phyloP scores from a whole-genome alignment of 2,329 filamentous ascomycete genomes.

The Aspergillus phoenicis region DNA sequence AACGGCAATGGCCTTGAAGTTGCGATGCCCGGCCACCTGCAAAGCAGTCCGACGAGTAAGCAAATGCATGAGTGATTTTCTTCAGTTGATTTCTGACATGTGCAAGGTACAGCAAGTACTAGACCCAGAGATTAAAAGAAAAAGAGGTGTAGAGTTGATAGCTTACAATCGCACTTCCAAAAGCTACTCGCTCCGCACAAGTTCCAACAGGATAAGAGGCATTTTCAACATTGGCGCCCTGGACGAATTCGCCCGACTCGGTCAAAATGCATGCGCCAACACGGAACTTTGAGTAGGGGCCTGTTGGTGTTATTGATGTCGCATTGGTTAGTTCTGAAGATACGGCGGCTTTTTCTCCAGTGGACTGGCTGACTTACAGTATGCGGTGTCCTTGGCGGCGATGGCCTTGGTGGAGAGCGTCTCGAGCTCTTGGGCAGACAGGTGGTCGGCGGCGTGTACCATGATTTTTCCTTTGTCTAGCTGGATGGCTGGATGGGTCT shows the following conservation, averaged over 20 bases:
- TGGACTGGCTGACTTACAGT: constrained; percentile 61
- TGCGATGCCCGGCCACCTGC: constrained; percentile 49
- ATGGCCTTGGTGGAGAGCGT: constrained; percentile 64
- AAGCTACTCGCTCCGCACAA: constrained; percentile 89
- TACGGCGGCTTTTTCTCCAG: neutral
- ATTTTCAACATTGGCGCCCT: constrained; percentile 91
- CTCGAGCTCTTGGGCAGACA: constrained; percentile 66
- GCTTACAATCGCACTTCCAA: constrained; percentile 72
- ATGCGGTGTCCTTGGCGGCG: constrained; percentile 75
- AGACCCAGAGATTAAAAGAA: neutral
- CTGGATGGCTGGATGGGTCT: neutral
- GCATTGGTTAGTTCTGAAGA: neutral
- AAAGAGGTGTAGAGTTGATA: constrained; percentile 21
- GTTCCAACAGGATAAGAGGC: constrained; percentile 91
- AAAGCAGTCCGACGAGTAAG: constrained; percentile 6
- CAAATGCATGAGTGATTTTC: constrained; percentile 6
- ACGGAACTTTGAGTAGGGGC: constrained; percentile 86
- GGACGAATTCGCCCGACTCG: constrained; percentile 57
- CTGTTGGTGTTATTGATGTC: constrained; percentile 37
- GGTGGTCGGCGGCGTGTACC: constrained; percentile 26
- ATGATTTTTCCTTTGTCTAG: constrained; percentile 19
- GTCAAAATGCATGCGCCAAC: constrained; percentile 82
- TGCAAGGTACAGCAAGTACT: neutral
- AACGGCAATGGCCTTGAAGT: constrained; percentile 80
- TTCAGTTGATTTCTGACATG: neutral